Evolutionary conservation across 805 yeast genomes (phyloP).

Genomic region (Ogataea zsoltii): DNA sequence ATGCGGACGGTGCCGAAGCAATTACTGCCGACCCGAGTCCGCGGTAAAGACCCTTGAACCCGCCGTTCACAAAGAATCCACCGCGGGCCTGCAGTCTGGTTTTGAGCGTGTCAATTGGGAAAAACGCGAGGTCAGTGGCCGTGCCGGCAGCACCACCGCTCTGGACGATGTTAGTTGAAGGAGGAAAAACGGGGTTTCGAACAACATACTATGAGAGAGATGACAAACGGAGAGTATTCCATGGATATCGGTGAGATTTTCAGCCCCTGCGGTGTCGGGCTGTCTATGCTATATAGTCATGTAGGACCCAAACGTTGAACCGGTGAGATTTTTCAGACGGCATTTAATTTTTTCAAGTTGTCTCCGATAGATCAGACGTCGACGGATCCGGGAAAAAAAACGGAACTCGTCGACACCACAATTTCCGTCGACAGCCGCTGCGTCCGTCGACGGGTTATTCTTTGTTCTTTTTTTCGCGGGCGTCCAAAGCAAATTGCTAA

Average conservation of each 20-base stretch:
- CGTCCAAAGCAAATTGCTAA: too few species aligned
- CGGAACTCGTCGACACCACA: background rate
- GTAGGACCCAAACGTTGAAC: too few species aligned
- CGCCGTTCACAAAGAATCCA: conserved; percentile 92
- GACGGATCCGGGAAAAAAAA: too few species aligned
- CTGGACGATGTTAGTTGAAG: conserved; percentile 24
- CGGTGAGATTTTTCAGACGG: too few species aligned
- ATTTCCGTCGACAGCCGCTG: too few species aligned
- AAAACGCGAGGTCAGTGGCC: conserved; percentile 88
- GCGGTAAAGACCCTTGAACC: conserved; percentile 84
- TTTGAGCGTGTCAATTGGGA: conserved; percentile 94
- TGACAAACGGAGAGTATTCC: conserved; percentile 12
- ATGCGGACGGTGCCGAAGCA: conserved; percentile 91
- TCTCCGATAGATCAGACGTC: background rate
- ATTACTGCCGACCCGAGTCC: conserved; percentile 93
- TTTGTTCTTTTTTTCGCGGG: too few species aligned
- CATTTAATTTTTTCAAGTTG: background rate
- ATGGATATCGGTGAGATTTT: background rate
- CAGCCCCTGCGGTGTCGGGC: background rate
- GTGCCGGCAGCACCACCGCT: conserved; percentile 98
- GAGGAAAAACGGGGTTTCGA: background rate
- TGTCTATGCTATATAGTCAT: too few species aligned
- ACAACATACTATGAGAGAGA: conserved; percentile 22
- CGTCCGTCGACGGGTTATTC: too few species aligned
- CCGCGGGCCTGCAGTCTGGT: conserved; percentile 95